Conservation (phyloP, 1,139 yeast genomes). For the Candida sp. region DNA sequence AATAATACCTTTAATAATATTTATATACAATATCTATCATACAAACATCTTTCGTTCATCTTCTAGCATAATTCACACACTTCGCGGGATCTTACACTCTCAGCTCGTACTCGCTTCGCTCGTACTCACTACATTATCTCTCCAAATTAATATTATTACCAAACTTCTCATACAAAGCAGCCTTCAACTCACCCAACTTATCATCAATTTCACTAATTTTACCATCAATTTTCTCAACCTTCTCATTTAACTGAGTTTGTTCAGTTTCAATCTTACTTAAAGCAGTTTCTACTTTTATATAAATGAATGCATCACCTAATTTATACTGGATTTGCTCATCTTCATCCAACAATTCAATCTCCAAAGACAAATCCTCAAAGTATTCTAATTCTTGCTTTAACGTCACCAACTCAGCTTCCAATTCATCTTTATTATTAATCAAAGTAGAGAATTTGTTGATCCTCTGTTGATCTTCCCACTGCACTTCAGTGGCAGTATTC, state of each 20-base stretch:
- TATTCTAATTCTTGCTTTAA: conserved; percentile 77
- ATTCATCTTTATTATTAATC: conserved; percentile 63
- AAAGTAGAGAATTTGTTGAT: conserved; percentile 87
- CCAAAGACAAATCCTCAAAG: conserved; percentile 81
- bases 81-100: no score
- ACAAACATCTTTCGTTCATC: no score
- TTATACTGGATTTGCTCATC: conserved; percentile 67
- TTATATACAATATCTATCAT: no score
- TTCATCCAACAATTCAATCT: conserved; percentile 82
- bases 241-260: conserved; percentile 45
- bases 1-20: no score
- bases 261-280: conserved; percentile 64
- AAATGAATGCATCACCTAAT: conserved; percentile 76
- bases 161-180: conserved; percentile 79
- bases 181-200: conserved; percentile 59
- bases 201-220: conserved; percentile 51
- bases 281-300: conserved; percentile 62
- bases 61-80: no score
- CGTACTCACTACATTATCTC: no score
- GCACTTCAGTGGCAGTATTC: conserved; percentile 69
- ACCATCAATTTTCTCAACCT: conserved; percentile 44
- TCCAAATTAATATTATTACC: conserved; percentile 90
- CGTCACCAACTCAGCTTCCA: conserved; percentile 46
- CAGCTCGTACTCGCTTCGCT: no score
- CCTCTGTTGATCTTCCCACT: conserved; percentile 85